These are phyloP conservation scores for Lyophyllum semitale DNA, from an alignment of 768 basidiomycete species.

Conservation along the genomic window DNA sequence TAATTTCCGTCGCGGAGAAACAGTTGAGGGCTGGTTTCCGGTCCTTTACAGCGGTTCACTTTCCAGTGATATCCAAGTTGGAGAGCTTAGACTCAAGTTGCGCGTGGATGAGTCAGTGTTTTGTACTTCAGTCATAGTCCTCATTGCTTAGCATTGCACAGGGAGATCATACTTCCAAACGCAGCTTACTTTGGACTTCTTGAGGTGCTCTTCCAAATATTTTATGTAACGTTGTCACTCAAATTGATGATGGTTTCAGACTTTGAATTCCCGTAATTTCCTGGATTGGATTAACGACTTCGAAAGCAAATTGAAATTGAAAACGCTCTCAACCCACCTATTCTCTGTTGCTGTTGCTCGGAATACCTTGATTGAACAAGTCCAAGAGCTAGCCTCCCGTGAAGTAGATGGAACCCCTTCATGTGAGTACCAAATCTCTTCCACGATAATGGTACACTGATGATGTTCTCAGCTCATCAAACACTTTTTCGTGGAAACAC, in stretches of 20 bases:
- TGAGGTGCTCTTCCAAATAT: conserved; percentile 39
- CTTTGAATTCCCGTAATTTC: conserved; percentile 59
- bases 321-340: conserved; percentile 59
- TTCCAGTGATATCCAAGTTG: conserved; percentile 59
- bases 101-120: conserved; percentile 70
- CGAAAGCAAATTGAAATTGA: conserved; percentile 66
- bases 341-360: conserved; percentile 72
- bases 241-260: conserved; percentile 31
- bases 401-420: conserved; percentile 71
- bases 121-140: not conserved
- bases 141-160: conserved; percentile 27
- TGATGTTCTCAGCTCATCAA: conserved; percentile 58
- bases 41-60: conserved; percentile 55
- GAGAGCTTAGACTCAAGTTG: conserved; percentile 75
- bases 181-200: conserved; percentile 62
- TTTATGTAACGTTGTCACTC: not conserved
- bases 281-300: conserved; percentile 77
- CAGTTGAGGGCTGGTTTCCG: conserved; percentile 85
- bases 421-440: conserved; percentile 43
- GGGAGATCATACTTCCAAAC: conserved; percentile 80
- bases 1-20: conserved; percentile 74
- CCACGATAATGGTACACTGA: not conserved
- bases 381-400: conserved; percentile 66
- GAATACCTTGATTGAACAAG: conserved; percentile 63
- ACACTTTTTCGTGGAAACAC: conserved; percentile 76